Percentiles rank a stretch among this genome's conserved stretches.
Conservation (phyloP, 78 protist genomes). For the Dictyostelium purpureum region DNA sequence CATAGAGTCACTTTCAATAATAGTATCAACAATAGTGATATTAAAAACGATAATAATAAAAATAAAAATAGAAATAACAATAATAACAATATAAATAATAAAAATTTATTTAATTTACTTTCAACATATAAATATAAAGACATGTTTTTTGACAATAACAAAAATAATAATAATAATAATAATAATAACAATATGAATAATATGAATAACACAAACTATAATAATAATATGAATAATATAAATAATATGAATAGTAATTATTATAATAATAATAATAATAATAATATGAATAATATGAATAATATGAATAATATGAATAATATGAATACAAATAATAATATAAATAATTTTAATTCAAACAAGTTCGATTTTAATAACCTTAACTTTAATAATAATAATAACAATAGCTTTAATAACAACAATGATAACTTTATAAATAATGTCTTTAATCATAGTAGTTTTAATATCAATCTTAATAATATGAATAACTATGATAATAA, state of each 20-base stretch:
- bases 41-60: too few relatives aligned
- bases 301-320: not conserved
- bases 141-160: too few relatives aligned
- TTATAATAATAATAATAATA: not conserved
- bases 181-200: not conserved
- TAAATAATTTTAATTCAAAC: not conserved
- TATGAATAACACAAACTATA: not conserved
- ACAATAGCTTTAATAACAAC: not conserved
- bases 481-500: not conserved
- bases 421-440: not conserved
- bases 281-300: not conserved
- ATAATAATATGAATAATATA: not conserved
- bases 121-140: too few relatives aligned
- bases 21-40: too few relatives aligned
- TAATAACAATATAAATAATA: too few relatives aligned
- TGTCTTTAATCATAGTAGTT: not conserved
- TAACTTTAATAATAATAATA: not conserved
- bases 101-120: too few relatives aligned
- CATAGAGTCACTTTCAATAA: too few relatives aligned
- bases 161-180: not conserved
- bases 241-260: not conserved
- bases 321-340: not conserved
- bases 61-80: too few relatives aligned
- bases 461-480: too few relatives aligned
- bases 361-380: not conserved